Evolutionary conservation across 148 eudicot genomes (phyloP).

Genomic region (Chenopodium quinoa): DNA sequence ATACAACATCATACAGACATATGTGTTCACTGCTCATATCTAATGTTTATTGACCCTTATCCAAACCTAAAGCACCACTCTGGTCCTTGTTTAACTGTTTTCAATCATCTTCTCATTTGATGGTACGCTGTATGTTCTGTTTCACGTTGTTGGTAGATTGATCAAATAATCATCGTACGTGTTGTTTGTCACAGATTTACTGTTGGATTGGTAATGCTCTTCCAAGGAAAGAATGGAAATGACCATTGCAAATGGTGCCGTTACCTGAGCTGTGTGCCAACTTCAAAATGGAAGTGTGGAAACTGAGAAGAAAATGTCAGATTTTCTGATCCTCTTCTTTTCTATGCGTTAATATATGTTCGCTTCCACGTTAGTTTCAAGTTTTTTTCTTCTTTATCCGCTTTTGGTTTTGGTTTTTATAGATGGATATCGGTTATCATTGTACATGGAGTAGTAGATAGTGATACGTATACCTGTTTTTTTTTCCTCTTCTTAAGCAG

Average conservation of each 20-base stretch:
- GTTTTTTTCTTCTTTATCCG: neutral
- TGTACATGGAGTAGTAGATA: conserved; percentile 22
- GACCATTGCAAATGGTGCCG: conserved; percentile 75
- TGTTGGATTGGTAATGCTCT: conserved; percentile 55
- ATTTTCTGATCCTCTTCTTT: neutral
- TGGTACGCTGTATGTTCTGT: neutral
- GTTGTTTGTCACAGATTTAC: conserved; percentile 40
- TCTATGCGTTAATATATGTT: neutral
- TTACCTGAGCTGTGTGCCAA: conserved; percentile 73
- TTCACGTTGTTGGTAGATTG: neutral
- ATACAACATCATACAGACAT: too few relatives aligned
- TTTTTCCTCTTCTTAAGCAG: neutral
- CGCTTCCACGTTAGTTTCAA: conserved; percentile 11
- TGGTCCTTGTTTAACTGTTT: too few relatives aligned
- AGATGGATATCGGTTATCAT: neutral
- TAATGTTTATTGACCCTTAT: too few relatives aligned
- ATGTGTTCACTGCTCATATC: too few relatives aligned
- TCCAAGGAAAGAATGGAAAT: conserved; percentile 56
- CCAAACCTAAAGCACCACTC: too few relatives aligned
- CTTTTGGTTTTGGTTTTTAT: conserved; percentile 10
- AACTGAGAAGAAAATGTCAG: conserved; percentile 10
- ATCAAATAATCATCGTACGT: neutral
- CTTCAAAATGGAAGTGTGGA: conserved; percentile 39
- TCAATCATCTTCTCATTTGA: neutral
- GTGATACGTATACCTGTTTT: neutral